Percentiles rank a stretch among this genome's conserved stretches.
These are phyloP conservation scores for Russula foetens DNA, from an alignment of 768 basidiomycete genomes.

Conservation along the genomic window DNA sequence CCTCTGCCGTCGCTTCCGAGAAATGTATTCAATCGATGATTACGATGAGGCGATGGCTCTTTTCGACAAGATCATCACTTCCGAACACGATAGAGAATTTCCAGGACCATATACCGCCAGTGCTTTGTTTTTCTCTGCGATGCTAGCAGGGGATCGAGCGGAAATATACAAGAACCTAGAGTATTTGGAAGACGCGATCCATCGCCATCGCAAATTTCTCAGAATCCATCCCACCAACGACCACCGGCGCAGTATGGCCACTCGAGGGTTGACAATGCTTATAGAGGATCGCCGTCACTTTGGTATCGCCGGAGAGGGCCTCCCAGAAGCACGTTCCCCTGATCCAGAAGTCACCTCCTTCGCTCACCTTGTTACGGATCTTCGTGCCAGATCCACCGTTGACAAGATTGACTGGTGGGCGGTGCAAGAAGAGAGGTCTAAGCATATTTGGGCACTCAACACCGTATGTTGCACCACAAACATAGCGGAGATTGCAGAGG, in stretches of 20 bases:
- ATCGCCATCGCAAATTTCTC: background rate
- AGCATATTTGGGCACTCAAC: background rate
- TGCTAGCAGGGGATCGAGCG: background rate
- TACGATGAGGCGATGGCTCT: background rate
- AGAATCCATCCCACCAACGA: background rate
- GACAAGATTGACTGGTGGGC: background rate
- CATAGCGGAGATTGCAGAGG: background rate
- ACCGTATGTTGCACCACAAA: too few species aligned
- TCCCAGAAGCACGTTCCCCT: background rate
- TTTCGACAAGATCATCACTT: background rate
- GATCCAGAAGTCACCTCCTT: background rate
- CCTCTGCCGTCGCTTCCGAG: background rate
- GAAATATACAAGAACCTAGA: background rate
- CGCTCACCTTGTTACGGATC: background rate
- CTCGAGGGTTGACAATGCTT: background rate
- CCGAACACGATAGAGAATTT: background rate
- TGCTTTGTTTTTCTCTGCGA: background rate
- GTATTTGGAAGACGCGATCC: background rate
- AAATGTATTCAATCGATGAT: background rate
- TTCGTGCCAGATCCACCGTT: background rate
- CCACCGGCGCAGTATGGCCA: background rate
- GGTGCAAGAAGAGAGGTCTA: background rate
- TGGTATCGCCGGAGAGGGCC: background rate
- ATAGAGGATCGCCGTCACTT: background rate
- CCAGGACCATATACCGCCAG: background rate